Evolutionary conservation across 108 stramenopile species (phyloP), one percentile per base, ranked within the genome.

Genomic region (Skeletonema costatum): DNA sequence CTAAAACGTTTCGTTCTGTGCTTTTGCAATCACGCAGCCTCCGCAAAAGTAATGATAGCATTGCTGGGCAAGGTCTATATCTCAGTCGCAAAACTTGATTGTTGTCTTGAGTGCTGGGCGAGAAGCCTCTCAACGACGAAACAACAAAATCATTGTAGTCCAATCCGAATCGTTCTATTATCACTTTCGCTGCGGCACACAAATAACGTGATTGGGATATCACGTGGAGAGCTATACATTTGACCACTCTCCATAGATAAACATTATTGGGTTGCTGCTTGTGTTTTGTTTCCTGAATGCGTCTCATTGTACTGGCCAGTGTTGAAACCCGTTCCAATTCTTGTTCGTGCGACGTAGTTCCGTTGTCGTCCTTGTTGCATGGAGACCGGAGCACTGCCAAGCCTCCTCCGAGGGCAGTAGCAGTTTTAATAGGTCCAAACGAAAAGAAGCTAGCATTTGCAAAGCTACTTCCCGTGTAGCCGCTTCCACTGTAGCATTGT

Each of bases 401-500:
- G 21, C 92, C 94, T 33, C 94, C 94, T 17, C 94, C 94, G 31
- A 95, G 78, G 9, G 92, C 91, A 5, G 94, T 95, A 3, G 86
- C 80, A 16, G 94, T 93, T 73, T 95, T 95, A 70, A 95, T 95
- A 16, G 85, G 85, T 8, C 94, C 94, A 83, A 95, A 95, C n/a
- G 92, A 93, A 68, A 90, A 89, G 56, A 93, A 93, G 30, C 76
- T 70, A 10, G 90, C 50, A 50, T 93, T 77, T 17, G 90, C 81
- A 50, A 70, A 67, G 10, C 65, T 53, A 32, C 70, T 76, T 5
- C 86, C 89, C 5, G 68, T 64, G 29, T 87, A 77, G 17, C 77
- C 75, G 4, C 81, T 56, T 39, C 94, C 94, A 30, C 79, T 80
- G 69, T 88, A 95, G 61, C 88, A 90, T 69, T 95, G 88, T n/a